Percentiles rank a stretch among this genome's conserved stretches.
Conservation (phyloP, 441 rosid species). For the Arabidopsis lyrata region DNA sequence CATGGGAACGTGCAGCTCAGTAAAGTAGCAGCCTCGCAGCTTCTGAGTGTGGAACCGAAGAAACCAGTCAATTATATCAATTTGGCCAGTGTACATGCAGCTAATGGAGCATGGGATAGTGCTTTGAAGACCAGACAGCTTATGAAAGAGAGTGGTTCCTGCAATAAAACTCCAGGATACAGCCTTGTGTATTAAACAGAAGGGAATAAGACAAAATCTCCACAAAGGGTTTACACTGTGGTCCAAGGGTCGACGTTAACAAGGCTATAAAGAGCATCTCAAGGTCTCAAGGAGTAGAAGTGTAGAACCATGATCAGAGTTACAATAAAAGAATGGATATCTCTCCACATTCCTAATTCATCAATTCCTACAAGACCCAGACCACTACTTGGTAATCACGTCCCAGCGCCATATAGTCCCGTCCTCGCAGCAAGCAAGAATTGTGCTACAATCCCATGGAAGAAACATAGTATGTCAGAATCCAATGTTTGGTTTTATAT, state of each 20-base stretch:
- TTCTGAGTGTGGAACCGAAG: slow-evolving; percentile 61
- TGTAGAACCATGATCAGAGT: slow-evolving; percentile 11
- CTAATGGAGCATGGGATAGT: slow-evolving; percentile 66
- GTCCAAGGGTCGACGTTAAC: slow-evolving; percentile 16
- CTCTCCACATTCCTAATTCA: slow-evolving; percentile 1
- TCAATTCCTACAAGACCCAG: slow-evolving; percentile 31
- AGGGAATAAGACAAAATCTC: slow-evolving; percentile 20
- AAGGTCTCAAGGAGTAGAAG: slow-evolving; percentile 31
- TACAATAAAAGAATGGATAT: slow-evolving; percentile 24
- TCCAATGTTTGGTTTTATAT: slow-evolving; percentile 20
- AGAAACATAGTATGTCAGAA: slow-evolving; percentile 3
- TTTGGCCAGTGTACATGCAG: slow-evolving; percentile 66
- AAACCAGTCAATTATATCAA: slow-evolving; percentile 66
- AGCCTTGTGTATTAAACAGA: slow-evolving; percentile 55
- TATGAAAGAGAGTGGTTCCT: slow-evolving; percentile 56
- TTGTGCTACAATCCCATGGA: slow-evolving; percentile 67
- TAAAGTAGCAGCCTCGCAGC: slow-evolving; percentile 59
- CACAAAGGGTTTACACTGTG: background rate
- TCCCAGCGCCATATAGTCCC: slow-evolving; percentile 99
- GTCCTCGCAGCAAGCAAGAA: slow-evolving; percentile 93
- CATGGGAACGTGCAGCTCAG: slow-evolving; percentile 59
- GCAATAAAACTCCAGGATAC: slow-evolving; percentile 61
- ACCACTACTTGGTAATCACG: slow-evolving; percentile 44
- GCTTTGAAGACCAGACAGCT: slow-evolving; percentile 55
- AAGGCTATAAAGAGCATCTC: slow-evolving; percentile 20